A percentile compares a stretch with the other conserved stretches of the same genome.
Conservation (phyloP, 2,329 filamentous ascomycete species). For the Laburnicola sp. region DNA sequence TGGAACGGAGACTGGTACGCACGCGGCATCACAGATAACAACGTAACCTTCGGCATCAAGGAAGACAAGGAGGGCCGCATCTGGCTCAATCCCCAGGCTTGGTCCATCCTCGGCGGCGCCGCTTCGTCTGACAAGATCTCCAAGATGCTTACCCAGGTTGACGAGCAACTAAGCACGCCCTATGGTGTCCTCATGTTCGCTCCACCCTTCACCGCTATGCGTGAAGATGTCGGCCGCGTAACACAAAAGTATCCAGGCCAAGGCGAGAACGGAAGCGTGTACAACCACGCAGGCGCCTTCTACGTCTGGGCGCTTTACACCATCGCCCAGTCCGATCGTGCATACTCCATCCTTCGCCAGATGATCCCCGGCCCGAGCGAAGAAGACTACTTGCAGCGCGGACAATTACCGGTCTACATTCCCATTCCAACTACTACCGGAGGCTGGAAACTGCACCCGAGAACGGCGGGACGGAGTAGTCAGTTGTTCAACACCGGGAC, state of each 20-base stretch:
- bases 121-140: constrained; percentile 49
- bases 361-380: constrained; percentile 59
- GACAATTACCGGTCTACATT: constrained; percentile 61
- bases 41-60: constrained; percentile 56
- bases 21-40: constrained; percentile 61
- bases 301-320: constrained; percentile 59
- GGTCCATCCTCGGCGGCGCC: constrained; percentile 60
- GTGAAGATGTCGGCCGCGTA: constrained; percentile 61
- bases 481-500: constrained; percentile 64
- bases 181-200: constrained; percentile 61
- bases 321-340: constrained; percentile 55
- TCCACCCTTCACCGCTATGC: constrained; percentile 59
- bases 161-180: constrained; percentile 57
- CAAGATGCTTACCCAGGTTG: constrained; percentile 55
- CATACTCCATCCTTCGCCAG: constrained; percentile 56
- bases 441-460: constrained; percentile 52
- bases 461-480: constrained; percentile 58
- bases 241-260: constrained; percentile 62
- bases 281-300: constrained; percentile 61
- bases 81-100: constrained; percentile 62
- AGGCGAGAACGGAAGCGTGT: constrained; percentile 62
- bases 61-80: constrained; percentile 58
- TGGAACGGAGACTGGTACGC: constrained; percentile 63
- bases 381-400: constrained; percentile 56
- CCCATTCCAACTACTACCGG: constrained; percentile 65